Evolutionary conservation across 495 filamentous ascomycete species (phyloP).

Genomic region (Neurospora tetraspora): DNA sequence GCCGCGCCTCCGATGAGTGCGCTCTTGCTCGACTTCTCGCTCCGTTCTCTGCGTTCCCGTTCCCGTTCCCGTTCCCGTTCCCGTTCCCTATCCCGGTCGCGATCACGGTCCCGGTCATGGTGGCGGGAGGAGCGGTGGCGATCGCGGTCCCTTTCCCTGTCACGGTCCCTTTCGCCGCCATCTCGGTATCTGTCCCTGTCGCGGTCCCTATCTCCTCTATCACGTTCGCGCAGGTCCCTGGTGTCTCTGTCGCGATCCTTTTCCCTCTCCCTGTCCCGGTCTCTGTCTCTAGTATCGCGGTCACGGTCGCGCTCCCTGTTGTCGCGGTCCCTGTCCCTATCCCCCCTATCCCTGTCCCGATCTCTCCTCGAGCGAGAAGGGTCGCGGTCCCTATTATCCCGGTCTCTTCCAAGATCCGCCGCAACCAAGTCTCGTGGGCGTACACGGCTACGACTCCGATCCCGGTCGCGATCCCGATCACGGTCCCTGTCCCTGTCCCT

Average conservation of each 20-base stretch:
- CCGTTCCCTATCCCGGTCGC: conserved; percentile 15
- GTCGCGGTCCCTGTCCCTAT: not conserved
- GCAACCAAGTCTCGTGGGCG: conserved; percentile 3
- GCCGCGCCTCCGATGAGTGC: conserved; percentile 41
- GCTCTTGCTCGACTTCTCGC: conserved; percentile 20
- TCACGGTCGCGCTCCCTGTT: conserved; percentile 9
- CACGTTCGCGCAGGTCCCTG: conserved; percentile 16
- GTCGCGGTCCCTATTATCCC: conserved; percentile 11
- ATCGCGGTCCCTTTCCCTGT: conserved; percentile 14
- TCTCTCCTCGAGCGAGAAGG: conserved; percentile 3
- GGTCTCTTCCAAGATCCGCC: conserved; percentile 6
- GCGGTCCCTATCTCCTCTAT: conserved; percentile 8
- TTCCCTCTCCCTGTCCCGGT: conserved; percentile 5
- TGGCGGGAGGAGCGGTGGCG: no score
- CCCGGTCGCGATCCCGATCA: conserved; percentile 14
- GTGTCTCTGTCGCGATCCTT: not conserved
- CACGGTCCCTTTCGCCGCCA: conserved; percentile 5
- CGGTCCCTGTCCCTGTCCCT: conserved; percentile 6
- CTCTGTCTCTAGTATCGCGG: not conserved
- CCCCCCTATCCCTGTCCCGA: not conserved
- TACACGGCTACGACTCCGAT: conserved; percentile 7
- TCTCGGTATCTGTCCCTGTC: conserved; percentile 8
- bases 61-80: conserved; percentile 13
- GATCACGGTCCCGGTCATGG: not conserved
- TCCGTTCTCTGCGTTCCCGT: conserved; percentile 13